Percentiles rank a stretch among this genome's conserved stretches.
Evolutionary conservation across 306 rosid genomes (phyloP).

Genomic region (Lablab purpureus): DNA sequence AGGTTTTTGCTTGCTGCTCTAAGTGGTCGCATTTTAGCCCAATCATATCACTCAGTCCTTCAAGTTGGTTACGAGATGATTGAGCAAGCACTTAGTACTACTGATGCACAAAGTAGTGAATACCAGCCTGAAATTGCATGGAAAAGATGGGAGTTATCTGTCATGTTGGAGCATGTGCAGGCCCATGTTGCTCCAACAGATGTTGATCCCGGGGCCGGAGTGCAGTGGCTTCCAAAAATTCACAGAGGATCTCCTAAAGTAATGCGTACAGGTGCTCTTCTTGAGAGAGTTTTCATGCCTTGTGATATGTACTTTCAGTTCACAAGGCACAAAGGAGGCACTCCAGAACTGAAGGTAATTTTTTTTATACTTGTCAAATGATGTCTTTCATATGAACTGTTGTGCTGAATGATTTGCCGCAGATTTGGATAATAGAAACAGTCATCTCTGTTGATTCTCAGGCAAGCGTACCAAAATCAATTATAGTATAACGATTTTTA

Average conservation of each 20-base stretch:
- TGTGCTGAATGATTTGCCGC: slow-evolving; percentile 16
- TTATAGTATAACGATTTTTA: too few species aligned
- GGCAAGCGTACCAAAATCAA: too few species aligned
- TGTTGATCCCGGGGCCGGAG: slow-evolving; percentile 98
- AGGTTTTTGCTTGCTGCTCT: slow-evolving; percentile 95
- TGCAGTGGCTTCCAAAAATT: slow-evolving; percentile 99
- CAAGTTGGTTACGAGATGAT: slow-evolving; percentile 84
- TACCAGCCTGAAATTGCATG: slow-evolving; percentile 84
- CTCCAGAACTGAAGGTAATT: slow-evolving; percentile 84
- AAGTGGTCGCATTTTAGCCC: slow-evolving; percentile 90
- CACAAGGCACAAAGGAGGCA: slow-evolving; percentile 95
- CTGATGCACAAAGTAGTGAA: slow-evolving; percentile 55
- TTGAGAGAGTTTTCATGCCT: slow-evolving; percentile 99
- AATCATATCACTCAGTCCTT: slow-evolving; percentile 88
- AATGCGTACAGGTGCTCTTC: slow-evolving; percentile 97
- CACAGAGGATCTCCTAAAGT: slow-evolving; percentile 88
- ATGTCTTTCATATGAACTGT: neutral
- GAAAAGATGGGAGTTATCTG: slow-evolving; percentile 88
- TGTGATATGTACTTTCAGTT: slow-evolving; percentile 93
- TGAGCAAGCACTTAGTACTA: slow-evolving; percentile 69
- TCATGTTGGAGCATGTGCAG: slow-evolving; percentile 96
- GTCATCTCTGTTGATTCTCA: too few species aligned
- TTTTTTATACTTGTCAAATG: slow-evolving; percentile 7
- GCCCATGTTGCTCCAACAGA: slow-evolving; percentile 99
- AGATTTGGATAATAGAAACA: neutral